phyloP scores from a whole-genome alignment of 148 eudicot genomes.

The Rhododendron vialii region DNA sequence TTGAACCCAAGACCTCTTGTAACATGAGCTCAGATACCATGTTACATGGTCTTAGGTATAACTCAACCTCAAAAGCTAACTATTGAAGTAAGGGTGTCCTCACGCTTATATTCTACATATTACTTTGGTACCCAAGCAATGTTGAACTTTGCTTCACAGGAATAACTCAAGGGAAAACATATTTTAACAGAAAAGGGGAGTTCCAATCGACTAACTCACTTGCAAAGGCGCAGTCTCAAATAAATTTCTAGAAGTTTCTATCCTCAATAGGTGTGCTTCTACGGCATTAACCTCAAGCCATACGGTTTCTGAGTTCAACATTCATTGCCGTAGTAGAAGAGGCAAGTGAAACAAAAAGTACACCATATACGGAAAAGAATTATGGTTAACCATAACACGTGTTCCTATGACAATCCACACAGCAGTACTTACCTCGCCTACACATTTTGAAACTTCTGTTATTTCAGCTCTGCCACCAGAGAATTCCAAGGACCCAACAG shows the following conservation, averaged over 20 bases:
- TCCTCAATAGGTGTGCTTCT: background rate
- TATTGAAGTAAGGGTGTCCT: too few species aligned
- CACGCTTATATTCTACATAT: too few species aligned
- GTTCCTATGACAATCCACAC: background rate
- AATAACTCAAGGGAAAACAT: background rate
- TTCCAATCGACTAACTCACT: background rate
- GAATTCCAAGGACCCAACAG: slow-evolving; percentile 62
- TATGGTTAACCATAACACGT: background rate
- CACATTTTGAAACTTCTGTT: slow-evolving; percentile 74
- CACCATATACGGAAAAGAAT: background rate
- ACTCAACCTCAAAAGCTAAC: too few species aligned
- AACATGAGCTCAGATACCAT: too few species aligned
- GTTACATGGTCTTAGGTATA: too few species aligned
- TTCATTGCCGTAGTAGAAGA: background rate
- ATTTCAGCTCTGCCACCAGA: slow-evolving; percentile 84
- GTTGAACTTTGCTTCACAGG: too few species aligned
- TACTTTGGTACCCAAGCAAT: too few species aligned
- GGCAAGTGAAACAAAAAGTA: background rate
- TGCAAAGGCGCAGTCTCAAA: background rate
- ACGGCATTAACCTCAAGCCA: background rate
- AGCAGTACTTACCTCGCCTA: slow-evolving; percentile 78
- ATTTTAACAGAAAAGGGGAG: background rate
- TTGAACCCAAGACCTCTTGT: too few species aligned
- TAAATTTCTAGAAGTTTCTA: background rate
- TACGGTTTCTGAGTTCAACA: background rate